A percentile compares a stretch with the other conserved stretches of the same genome.
Evolutionary conservation across 1,139 yeast genomes (phyloP).

Genomic region (Candida tunisiensis): DNA sequence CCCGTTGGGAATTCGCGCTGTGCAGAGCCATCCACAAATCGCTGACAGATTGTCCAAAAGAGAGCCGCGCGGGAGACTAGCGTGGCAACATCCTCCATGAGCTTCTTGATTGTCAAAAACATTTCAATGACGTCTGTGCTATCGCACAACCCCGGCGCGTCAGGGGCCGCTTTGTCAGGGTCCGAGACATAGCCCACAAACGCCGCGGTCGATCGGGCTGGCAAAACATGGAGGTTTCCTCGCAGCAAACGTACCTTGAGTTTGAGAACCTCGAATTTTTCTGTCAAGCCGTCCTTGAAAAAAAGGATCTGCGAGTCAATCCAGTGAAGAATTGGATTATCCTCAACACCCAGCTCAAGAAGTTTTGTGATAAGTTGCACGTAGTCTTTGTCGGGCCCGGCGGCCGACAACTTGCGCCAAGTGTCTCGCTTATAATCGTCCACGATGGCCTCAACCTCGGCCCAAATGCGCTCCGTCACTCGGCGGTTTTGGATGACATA

Average conservation of each 20-base stretch:
- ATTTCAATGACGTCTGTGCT: too few relatives aligned
- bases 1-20: conserved; percentile 27
- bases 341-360: conserved; percentile 39
- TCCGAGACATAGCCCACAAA: too few relatives aligned
- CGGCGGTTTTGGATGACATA: conserved; percentile 12
- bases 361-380: conserved; percentile 40
- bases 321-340: conserved; percentile 53
- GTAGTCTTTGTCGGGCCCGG: conserved; percentile 28
- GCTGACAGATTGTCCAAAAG: conserved; percentile 30
- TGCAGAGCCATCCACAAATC: conserved; percentile 27
- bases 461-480: conserved; percentile 39
- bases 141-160: too few relatives aligned
- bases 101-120: conserved; percentile 2
- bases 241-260: too few relatives aligned
- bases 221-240: too few relatives aligned
- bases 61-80: conserved; percentile 20
- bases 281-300: too few relatives aligned
- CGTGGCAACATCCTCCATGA: conserved; percentile 15
- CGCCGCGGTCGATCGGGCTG: too few relatives aligned
- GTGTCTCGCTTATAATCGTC: conserved; percentile 44
- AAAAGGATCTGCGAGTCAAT: conserved; percentile 29
- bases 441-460: conserved; percentile 47
- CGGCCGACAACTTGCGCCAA: conserved; percentile 38
- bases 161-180: too few relatives aligned
- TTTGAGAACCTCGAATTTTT: too few relatives aligned